Evolutionary conservation across 768 basidiomycete species (phyloP).

Genomic region (Kwoniella mangroviensis): DNA sequence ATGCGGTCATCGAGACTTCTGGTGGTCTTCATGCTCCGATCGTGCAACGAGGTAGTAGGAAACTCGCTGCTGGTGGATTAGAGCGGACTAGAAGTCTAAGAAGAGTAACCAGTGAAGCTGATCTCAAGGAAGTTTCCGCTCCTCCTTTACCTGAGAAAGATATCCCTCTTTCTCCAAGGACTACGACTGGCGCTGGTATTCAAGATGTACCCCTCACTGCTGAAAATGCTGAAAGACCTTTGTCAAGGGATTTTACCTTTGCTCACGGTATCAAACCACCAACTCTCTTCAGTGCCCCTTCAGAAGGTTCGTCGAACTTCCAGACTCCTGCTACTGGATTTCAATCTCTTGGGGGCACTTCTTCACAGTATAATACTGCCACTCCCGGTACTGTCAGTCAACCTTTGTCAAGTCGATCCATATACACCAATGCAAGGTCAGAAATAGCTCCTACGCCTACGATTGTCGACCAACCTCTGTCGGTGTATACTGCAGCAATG

Average conservation of each 20-base stretch:
- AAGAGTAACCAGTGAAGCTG: constrained; percentile 50
- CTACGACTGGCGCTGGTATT: constrained; percentile 4
- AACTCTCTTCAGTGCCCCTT: constrained; percentile 13
- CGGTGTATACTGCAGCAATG: neutral
- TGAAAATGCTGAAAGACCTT: constrained; percentile 33
- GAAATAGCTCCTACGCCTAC: constrained; percentile 4
- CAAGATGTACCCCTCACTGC: constrained; percentile 40
- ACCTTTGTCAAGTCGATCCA: constrained; percentile 5
- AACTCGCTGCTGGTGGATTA: constrained; percentile 41
- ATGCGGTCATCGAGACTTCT: constrained; percentile 47
- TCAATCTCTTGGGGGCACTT: constrained; percentile 2
- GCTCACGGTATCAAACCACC: constrained; percentile 47
- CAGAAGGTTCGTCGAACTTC: constrained; percentile 6
- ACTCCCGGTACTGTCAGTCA: constrained; percentile 6
- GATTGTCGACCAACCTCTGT: neutral
- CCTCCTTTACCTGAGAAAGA: constrained; percentile 23
- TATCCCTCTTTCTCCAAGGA: neutral
- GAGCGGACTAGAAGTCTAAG: constrained; percentile 40
- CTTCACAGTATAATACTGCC: constrained; percentile 7
- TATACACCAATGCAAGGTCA: constrained; percentile 17
- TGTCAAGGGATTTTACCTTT: constrained; percentile 51
- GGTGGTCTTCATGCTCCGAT: constrained; percentile 49
- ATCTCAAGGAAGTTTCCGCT: constrained; percentile 28
- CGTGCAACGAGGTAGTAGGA: constrained; percentile 41
- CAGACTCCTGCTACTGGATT: constrained; percentile 12